Conservation (phyloP, 805 yeast genomes). For the Cyberlindnera meyerae region DNA sequence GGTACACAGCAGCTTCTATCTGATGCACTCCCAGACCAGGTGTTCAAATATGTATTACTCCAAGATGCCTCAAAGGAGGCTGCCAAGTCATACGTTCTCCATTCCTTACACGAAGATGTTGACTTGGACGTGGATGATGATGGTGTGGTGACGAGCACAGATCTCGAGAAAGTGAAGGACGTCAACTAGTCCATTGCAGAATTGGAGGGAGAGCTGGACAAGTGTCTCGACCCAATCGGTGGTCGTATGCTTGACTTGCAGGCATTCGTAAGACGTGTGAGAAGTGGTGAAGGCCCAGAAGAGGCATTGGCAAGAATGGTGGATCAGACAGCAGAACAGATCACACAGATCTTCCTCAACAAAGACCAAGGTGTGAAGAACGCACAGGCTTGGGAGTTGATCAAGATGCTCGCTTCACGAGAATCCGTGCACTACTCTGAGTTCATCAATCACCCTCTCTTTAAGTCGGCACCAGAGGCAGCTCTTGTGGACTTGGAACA, state of each 20-base stretch:
- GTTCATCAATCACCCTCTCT: slow-evolving; percentile 52
- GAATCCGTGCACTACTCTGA: slow-evolving; percentile 46
- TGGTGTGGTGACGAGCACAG: slow-evolving; percentile 27
- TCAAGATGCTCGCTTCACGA: slow-evolving; percentile 53
- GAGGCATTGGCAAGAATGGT: slow-evolving; percentile 79
- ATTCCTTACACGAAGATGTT: slow-evolving; percentile 40
- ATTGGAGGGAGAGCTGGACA: slow-evolving; percentile 39
- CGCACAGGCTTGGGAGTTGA: slow-evolving; percentile 85
- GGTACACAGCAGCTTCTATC: slow-evolving; percentile 66
- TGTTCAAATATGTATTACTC: slow-evolving; percentile 66
- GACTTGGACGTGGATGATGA: slow-evolving; percentile 18
- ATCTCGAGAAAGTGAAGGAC: slow-evolving; percentile 17
- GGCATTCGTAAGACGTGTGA: slow-evolving; percentile 80
- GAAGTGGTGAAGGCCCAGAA: slow-evolving; percentile 78
- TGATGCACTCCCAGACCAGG: slow-evolving; percentile 78
- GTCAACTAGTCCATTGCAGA: slow-evolving; percentile 11
- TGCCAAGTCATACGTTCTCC: slow-evolving; percentile 64
- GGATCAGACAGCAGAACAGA: slow-evolving; percentile 79
- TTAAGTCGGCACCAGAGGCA: slow-evolving; percentile 49
- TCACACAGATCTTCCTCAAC: slow-evolving; percentile 70
- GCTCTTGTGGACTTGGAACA: slow-evolving; percentile 71
- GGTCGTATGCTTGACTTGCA: slow-evolving; percentile 95
- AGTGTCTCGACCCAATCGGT: slow-evolving; percentile 71
- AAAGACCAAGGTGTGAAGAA: slow-evolving; percentile 52
- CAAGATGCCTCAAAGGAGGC: slow-evolving; percentile 76